phyloP scores from a whole-genome alignment of 495 filamentous ascomycete species.

The Hypoxylon fragiforme region DNA sequence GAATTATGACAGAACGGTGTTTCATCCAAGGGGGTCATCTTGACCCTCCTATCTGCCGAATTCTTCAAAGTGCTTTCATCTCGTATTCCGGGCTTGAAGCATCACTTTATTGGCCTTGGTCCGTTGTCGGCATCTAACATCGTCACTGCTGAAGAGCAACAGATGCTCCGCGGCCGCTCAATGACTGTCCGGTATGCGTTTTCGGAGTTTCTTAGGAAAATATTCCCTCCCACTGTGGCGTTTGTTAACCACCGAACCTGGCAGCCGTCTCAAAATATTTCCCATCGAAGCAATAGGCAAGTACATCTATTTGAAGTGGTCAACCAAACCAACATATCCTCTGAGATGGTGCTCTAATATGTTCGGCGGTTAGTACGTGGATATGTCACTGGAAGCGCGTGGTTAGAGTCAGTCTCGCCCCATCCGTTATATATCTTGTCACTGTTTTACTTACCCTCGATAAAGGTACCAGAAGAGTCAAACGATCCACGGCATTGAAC shows the following conservation, averaged over 20 bases:
- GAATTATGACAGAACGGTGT: slow-evolving; percentile 69
- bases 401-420: slow-evolving; percentile 62
- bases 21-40: slow-evolving; percentile 78
- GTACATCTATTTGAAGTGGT: neutral
- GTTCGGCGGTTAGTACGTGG: slow-evolving; percentile 59
- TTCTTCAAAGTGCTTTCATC: slow-evolving; percentile 80
- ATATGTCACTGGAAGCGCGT: slow-evolving; percentile 92
- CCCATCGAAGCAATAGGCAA: slow-evolving; percentile 73
- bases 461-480: neutral
- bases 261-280: slow-evolving; percentile 63
- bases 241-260: no score
- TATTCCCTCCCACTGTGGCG: no score
- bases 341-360: neutral
- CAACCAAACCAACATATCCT: neutral
- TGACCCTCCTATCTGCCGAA: slow-evolving; percentile 79
- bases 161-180: slow-evolving; percentile 65
- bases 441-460: neutral
- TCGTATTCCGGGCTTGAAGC: slow-evolving; percentile 67
- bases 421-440: neutral
- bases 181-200: slow-evolving; percentile 66
- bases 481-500: slow-evolving; percentile 77
- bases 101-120: slow-evolving; percentile 64
- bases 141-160: slow-evolving; percentile 40
- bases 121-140: neutral
- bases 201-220: no score